Evolutionary conservation across 1,284 basidiomycete genomes (phyloP), one percentile per base, ranked within the genome.

Genomic region (Mrakiaceae sp.): DNA sequence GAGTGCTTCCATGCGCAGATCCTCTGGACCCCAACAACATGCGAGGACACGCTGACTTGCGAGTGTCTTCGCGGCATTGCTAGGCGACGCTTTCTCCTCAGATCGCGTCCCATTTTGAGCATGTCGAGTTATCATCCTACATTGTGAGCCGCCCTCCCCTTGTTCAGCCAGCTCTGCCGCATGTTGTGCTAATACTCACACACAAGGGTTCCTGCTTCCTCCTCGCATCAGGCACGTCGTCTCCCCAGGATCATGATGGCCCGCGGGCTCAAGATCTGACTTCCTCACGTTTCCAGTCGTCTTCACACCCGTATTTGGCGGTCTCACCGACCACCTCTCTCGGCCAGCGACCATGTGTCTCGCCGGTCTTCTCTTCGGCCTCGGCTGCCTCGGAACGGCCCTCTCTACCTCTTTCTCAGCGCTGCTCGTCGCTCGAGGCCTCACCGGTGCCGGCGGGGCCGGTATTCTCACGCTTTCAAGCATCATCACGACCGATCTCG

Each of bases 401-500:
- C 51, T 74, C 9, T 67, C 72, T 3, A 64, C 69, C 3, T 69
- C 69, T 16, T 76, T 78, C 68, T 73, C 72, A 42, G 52, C 59
- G 14, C 69, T 78, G 16, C 75, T 78, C 14, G 70, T 69, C 6
- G 72, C 72, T 9, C 69, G 76, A 10, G 75, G 70, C 3, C 54
- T 77, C 8, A 70, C 72, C 1, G 76, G 76, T 10, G 72, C 72
- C 5, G 77, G 77, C 12, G 76, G 75, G 4, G 75, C 75, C 3
- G 77, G 77, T 0, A 68, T 78, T 55, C 68, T 78, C 47, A 74
- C 75, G 0, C 73, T 77, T 3, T 73, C 72, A 0, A 71, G 72
- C 4, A 75, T 78, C 4, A 76, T 77, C 43, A 73, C 73, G 1
- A 78, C 77, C 43, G 62, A 78, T 66, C 66, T 78, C 5, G 74